Base-by-base conservation (phyloP, 495 filamentous ascomycete species). In the Aspergillus haitiensis region DNA sequence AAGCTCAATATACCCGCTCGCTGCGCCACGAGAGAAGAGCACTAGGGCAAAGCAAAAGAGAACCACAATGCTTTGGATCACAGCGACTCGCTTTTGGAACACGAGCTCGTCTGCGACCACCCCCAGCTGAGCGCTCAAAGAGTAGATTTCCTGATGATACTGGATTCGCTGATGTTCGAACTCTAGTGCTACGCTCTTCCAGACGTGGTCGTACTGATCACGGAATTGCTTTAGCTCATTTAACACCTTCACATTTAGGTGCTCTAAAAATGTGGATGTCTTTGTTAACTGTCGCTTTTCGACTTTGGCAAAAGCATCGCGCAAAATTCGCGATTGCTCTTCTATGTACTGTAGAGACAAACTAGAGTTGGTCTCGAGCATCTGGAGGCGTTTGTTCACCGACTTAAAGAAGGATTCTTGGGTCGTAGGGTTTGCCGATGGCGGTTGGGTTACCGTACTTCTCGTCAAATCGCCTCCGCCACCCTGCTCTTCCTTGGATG, bases 321-420 rank as follows among this genome's bases (percentile, higher is more conserved):
- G 89, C 3, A 98, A 81, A 54, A 96, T 90, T 45, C 85, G 86
- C 13, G 94, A 98, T 68, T 98, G 94, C 52, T 94, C 89, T 75
- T 97, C 93, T 63, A 98, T 97, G 69, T 98, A 98, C 65, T 96
- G 90, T 3, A 98, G 82, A 0, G 92, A 96, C 32, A 98, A 79
- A 3, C 92, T 94, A 7, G 91, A 91, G 72, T 98, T 97, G 18
- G 90, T 84, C 72, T 98, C 94, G 12, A 98, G 86, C 60, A 88
- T 84, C 64, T 92, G 89, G 6, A 98, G 83, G 40, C 94, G 90
- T 70, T 97, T 96, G 60, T 91, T 89, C 5, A 98, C 86, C 7
- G 91, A 91, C 72, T 98, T 98, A 82, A 97, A 98, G 76, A 98
- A 98, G 7, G 88, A 92, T 71, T 97, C 94, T 74, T 98, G 94